Conservation (phyloP, 441 rosid genomes). For the Bruguiera hainesii region DNA sequence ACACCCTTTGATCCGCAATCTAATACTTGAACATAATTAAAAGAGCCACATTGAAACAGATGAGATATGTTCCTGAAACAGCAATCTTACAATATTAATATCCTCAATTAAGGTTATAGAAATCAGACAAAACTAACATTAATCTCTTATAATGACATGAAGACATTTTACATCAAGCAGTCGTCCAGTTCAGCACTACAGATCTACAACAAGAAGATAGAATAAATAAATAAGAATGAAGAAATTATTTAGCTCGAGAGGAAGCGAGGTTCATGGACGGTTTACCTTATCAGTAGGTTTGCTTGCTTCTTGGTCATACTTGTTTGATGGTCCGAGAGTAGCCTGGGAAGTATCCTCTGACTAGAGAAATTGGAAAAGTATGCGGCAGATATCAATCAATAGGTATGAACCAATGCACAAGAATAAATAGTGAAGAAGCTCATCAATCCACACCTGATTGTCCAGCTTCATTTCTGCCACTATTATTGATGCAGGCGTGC, state of each 20-base stretch:
- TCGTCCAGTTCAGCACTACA: not conserved
- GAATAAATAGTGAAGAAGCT: slow-evolving; percentile 15
- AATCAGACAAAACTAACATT: not conserved
- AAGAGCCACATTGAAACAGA: no score
- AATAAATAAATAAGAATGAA: not conserved
- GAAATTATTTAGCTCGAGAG: slow-evolving; percentile 3
- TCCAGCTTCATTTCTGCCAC: slow-evolving; percentile 51
- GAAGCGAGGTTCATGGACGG: slow-evolving; percentile 1
- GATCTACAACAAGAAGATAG: not conserved
- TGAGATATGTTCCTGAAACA: not conserved
- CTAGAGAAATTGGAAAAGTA: slow-evolving; percentile 37
- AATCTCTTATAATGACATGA: slow-evolving; percentile 2
- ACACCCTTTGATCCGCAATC: no score
- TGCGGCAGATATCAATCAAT: slow-evolving; percentile 21
- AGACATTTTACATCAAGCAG: not conserved
- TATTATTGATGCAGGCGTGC: slow-evolving; percentile 46
- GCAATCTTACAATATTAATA: not conserved
- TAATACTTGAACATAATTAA: no score
- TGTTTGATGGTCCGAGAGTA: slow-evolving; percentile 49
- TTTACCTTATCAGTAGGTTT: slow-evolving; percentile 74
- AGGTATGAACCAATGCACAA: slow-evolving; percentile 12
- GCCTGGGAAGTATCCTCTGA: slow-evolving; percentile 84
- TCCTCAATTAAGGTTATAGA: not conserved
- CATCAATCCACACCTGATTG: slow-evolving; percentile 47
- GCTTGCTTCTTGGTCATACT: slow-evolving; percentile 73